phyloP scores from a whole-genome alignment of 148 eudicot genomes.

The Amaranthus hypochondriacus region DNA sequence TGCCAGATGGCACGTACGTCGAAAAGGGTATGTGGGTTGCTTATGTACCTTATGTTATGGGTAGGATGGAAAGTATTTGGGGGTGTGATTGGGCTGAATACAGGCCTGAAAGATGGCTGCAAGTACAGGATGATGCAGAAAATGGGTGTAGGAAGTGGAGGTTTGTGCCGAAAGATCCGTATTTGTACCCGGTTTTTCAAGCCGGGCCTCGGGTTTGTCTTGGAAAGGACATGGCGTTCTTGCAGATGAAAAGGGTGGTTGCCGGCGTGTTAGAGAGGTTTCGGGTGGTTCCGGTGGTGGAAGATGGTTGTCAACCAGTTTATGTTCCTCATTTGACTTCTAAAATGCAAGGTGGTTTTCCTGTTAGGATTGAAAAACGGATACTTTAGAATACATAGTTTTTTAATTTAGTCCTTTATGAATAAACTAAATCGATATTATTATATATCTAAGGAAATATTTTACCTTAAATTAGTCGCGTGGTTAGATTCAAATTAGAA shows the following conservation, averaged over 20 bases:
- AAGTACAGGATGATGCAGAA: slow-evolving; percentile 10
- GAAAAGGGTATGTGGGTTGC: slow-evolving; percentile 34
- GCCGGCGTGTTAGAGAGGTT: slow-evolving; percentile 36
- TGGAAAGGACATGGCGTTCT: slow-evolving; percentile 46
- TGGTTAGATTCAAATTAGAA: too few relatives aligned
- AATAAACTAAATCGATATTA: too few relatives aligned
- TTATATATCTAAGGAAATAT: too few relatives aligned
- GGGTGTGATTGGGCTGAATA: slow-evolving; percentile 34
- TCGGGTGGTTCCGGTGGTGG: slow-evolving; percentile 33
- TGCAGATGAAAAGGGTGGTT: slow-evolving; percentile 50
- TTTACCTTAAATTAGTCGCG: too few relatives aligned
- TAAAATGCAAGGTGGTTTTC: slow-evolving; percentile 43
- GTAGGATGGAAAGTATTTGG: slow-evolving; percentile 41
- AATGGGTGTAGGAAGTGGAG: slow-evolving; percentile 16
- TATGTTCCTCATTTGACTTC: slow-evolving; percentile 28
- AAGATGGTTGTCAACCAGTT: slow-evolving; percentile 36
- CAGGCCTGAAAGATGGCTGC: slow-evolving; percentile 34
- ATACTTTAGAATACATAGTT: background rate
- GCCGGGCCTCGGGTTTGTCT: slow-evolving; percentile 51
- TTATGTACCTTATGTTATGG: slow-evolving; percentile 46
- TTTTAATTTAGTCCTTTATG: too few relatives aligned
- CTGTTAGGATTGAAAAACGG: slow-evolving; percentile 30
- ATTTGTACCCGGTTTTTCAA: slow-evolving; percentile 41
- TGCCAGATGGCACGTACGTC: slow-evolving; percentile 42
- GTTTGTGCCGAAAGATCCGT: slow-evolving; percentile 30